phyloP scores from a whole-genome alignment of 116 monocot species.

The Posidonia oceanica region DNA sequence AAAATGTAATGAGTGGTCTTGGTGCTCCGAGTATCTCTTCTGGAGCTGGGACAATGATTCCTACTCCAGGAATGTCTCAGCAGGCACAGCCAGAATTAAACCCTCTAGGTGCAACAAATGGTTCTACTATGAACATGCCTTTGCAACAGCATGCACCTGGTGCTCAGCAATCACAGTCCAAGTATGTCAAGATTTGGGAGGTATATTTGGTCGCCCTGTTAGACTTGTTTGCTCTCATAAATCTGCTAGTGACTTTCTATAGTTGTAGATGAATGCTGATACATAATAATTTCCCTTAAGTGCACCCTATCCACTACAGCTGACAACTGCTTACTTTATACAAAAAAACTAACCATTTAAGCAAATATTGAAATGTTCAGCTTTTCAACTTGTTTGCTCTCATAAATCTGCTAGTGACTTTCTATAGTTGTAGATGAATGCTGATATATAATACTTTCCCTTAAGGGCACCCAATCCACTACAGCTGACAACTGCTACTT shows the following conservation, averaged over 20 bases:
- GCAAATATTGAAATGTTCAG: too few relatives aligned
- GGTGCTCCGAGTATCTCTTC: slow-evolving; percentile 46
- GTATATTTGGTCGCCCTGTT: slow-evolving; percentile 22
- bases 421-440: too few relatives aligned
- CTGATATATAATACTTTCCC: too few relatives aligned
- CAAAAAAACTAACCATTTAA: too few relatives aligned
- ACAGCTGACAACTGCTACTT: too few relatives aligned
- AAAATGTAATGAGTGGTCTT: slow-evolving; percentile 50
- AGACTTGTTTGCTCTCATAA: not conserved
- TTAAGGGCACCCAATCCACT: too few relatives aligned
- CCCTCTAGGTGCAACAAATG: slow-evolving; percentile 46
- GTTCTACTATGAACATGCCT: slow-evolving; percentile 49
- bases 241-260: not conserved
- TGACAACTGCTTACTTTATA: too few relatives aligned
- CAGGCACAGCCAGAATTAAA: slow-evolving; percentile 33
- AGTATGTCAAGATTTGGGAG: slow-evolving; percentile 96
- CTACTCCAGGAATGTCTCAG: slow-evolving; percentile 89
- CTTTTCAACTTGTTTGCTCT: not conserved
- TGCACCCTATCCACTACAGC: too few relatives aligned
- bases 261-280: too few relatives aligned
- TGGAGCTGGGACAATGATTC: slow-evolving; percentile 83
- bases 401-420: not conserved
- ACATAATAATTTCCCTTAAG: too few relatives aligned
- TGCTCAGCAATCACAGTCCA: slow-evolving; percentile 56
- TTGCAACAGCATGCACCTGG: slow-evolving; percentile 39